phyloP scores from a whole-genome alignment of 371 early-diverging fungal species.

The Lichtheimia ramosa region DNA sequence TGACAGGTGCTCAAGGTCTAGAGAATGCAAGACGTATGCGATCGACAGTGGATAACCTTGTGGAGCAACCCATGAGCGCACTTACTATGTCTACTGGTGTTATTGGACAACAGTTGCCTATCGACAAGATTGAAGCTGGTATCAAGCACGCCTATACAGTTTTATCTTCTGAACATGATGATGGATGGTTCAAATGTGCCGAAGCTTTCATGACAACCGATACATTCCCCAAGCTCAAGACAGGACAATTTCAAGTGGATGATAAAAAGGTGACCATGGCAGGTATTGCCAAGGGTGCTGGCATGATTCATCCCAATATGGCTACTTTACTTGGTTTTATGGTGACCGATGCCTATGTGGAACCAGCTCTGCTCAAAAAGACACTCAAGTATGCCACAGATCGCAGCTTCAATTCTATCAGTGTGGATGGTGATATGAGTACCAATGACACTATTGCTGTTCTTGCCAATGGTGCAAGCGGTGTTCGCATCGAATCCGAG shows the following conservation, averaged over 20 bases:
- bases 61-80: slow-evolving; percentile 41
- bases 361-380: slow-evolving; percentile 59
- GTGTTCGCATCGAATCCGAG: slow-evolving; percentile 47
- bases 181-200: slow-evolving; percentile 80
- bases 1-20: slow-evolving; percentile 86
- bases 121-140: slow-evolving; percentile 83
- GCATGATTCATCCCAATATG: slow-evolving; percentile 95
- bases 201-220: slow-evolving; percentile 96
- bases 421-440: slow-evolving; percentile 94
- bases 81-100: slow-evolving; percentile 97
- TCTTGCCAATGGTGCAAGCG: slow-evolving; percentile 83
- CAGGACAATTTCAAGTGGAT: slow-evolving; percentile 58
- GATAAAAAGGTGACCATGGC: slow-evolving; percentile 71
- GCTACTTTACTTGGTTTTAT: slow-evolving; percentile 89
- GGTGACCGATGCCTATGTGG: slow-evolving; percentile 81
- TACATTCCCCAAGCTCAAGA: slow-evolving; percentile 90
- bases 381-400: slow-evolving; percentile 84
- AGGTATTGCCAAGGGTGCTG: slow-evolving; percentile 95
- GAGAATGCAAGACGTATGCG: slow-evolving; percentile 78
- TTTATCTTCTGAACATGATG: slow-evolving; percentile 59
- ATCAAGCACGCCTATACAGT: slow-evolving; percentile 45
- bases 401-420: slow-evolving; percentile 92
- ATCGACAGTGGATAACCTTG: slow-evolving; percentile 50
- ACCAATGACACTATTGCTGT: slow-evolving; percentile 93
- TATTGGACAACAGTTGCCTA: slow-evolving; percentile 89